Conservation (phyloP, 2,329 filamentous ascomycete species). For the Ceratocystis cacaofunesta region DNA sequence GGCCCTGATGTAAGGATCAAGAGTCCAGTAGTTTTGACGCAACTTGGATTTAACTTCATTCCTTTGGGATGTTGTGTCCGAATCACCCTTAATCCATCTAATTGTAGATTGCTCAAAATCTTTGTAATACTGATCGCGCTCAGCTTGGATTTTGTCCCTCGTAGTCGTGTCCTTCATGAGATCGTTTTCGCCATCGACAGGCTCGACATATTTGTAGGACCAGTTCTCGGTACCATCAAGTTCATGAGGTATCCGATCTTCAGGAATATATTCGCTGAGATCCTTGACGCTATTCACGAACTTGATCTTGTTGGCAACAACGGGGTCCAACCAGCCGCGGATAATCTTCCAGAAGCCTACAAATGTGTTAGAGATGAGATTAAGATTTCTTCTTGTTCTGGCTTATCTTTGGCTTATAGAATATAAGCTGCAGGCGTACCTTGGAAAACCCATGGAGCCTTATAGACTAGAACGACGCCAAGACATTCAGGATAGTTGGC, state of each 20-base stretch:
- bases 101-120: constrained; percentile 62
- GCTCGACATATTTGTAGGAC: constrained; percentile 70
- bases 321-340: constrained; percentile 87
- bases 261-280: constrained; percentile 59
- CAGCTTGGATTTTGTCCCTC: constrained; percentile 46
- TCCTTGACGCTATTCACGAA: constrained; percentile 76
- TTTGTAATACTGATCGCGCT: constrained; percentile 50
- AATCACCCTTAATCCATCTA: constrained; percentile 51
- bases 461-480: constrained; percentile 82
- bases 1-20: constrained; percentile 78
- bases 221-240: constrained; percentile 77
- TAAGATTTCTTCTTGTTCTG: too few species aligned
- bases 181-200: constrained; percentile 59
- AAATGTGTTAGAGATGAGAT: neutral
- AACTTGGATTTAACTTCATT: constrained; percentile 48
- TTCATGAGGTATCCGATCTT: constrained; percentile 59
- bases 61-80: constrained; percentile 40
- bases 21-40: constrained; percentile 65
- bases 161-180: constrained; percentile 51
- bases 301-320: constrained; percentile 85
- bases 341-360: constrained; percentile 91
- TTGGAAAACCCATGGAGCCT: constrained; percentile 94
- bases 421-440: constrained; percentile 31
- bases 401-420: too few species aligned
- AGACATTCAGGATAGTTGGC: constrained; percentile 94